Percentiles rank a stretch among this genome's conserved stretches.
phyloP scores from a whole-genome alignment of 768 basidiomycete genomes.

The Chiua virens region DNA sequence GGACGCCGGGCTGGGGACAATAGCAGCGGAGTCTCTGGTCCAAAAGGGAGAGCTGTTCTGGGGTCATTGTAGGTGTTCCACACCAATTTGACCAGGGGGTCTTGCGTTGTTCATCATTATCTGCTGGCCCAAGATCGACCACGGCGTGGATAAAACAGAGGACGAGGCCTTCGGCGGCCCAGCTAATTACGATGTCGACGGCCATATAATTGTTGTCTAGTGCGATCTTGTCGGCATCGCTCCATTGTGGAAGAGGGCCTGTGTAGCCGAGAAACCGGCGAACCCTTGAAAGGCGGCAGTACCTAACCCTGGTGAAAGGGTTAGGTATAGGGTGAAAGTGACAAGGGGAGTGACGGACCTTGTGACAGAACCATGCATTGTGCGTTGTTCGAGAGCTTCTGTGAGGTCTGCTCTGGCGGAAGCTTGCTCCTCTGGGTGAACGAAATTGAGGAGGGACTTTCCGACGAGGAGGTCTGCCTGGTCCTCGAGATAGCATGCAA shows the following conservation, averaged over 20 bases:
- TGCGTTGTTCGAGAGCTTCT: slow-evolving; percentile 69
- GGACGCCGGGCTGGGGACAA: slow-evolving; percentile 49
- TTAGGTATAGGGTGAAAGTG: slow-evolving; percentile 17
- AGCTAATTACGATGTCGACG: slow-evolving; percentile 87
- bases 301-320: slow-evolving; percentile 61
- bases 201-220: slow-evolving; percentile 78
- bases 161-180: slow-evolving; percentile 83
- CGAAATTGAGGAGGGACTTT: slow-evolving; percentile 70
- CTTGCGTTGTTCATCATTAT: slow-evolving; percentile 76
- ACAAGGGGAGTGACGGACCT: slow-evolving; percentile 41
- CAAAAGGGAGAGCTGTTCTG: slow-evolving; percentile 58
- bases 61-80: slow-evolving; percentile 65
- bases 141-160: slow-evolving; percentile 88
- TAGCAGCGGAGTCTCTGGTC: slow-evolving; percentile 56
- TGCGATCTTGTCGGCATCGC: slow-evolving; percentile 66
- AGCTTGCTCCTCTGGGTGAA: slow-evolving; percentile 81
- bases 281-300: slow-evolving; percentile 71
- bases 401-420: slow-evolving; percentile 75
- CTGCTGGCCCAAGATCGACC: slow-evolving; percentile 62
- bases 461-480: slow-evolving; percentile 71
- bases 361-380: slow-evolving; percentile 82
- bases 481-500: slow-evolving; percentile 66
- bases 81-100: slow-evolving; percentile 89
- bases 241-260: slow-evolving; percentile 54
- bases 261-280: slow-evolving; percentile 70